A percentile compares a stretch with the other conserved stretches of the same genome.
Conservation (phyloP, 257 asterid species). For the Avicennia marina region DNA sequence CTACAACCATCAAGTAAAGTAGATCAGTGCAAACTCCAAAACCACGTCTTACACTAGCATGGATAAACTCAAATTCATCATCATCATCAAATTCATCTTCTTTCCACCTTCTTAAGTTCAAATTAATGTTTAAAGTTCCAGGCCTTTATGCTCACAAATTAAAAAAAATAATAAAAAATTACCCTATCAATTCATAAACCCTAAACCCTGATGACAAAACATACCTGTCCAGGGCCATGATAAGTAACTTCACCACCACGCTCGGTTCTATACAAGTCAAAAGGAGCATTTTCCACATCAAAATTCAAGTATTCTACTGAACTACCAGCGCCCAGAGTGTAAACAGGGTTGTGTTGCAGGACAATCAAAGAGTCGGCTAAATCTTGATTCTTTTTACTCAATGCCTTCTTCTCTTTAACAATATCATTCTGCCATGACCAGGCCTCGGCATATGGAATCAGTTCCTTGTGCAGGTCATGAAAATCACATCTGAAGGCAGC, state of each 20-base stretch:
- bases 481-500: constrained; percentile 41
- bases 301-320: constrained; percentile 61
- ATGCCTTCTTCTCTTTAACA: constrained; percentile 45
- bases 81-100: not conserved
- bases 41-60: not conserved
- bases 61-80: no score
- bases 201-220: not conserved
- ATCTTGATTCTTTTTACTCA: constrained; percentile 43
- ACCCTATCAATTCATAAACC: no score
- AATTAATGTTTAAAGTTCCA: not conserved
- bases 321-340: constrained; percentile 83
- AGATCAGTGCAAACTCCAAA: constrained; percentile 14
- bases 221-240: constrained; percentile 98
- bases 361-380: constrained; percentile 56
- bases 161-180: no score
- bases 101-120: not conserved
- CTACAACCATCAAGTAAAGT: constrained; percentile 33
- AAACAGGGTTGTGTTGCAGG: constrained; percentile 84
- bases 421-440: constrained; percentile 88
- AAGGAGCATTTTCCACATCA: constrained; percentile 52
- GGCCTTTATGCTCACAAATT: not conserved
- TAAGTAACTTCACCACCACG: constrained; percentile 97
- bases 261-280: constrained; percentile 69
- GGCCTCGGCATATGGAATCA: constrained; percentile 71
- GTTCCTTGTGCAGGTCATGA: constrained; percentile 55